Conservation (phyloP, 345 rosid genomes). For the Camelina neglecta region DNA sequence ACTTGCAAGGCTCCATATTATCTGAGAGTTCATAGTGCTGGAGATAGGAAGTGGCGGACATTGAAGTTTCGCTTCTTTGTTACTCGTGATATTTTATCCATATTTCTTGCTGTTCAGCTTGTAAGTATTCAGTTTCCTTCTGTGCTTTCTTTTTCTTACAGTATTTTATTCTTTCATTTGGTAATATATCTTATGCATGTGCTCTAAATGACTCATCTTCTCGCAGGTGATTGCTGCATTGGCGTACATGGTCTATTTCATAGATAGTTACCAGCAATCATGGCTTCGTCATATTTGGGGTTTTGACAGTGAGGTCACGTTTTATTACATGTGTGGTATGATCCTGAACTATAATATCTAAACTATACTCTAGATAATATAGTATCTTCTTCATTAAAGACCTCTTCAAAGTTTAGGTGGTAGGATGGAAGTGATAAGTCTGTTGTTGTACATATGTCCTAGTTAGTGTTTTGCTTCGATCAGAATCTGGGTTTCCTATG, state of each 20-base stretch:
- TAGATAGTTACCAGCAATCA: conserved; percentile 75
- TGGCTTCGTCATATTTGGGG: conserved; percentile 95
- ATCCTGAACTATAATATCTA: conserved; percentile 34
- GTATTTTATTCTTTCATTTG: background rate
- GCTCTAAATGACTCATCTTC: conserved; percentile 20
- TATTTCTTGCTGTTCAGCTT: conserved; percentile 91
- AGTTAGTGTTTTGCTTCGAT: background rate
- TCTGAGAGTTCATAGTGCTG: conserved; percentile 95
- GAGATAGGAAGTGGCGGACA: conserved; percentile 96
- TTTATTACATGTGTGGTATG: conserved; percentile 98
- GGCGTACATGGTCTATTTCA: conserved; percentile 82
- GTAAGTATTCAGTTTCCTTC: conserved; percentile 52
- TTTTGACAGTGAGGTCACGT: conserved; percentile 81
- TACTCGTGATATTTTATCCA: conserved; percentile 89
- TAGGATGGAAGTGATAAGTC: conserved; percentile 5
- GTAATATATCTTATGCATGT: background rate
- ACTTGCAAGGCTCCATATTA: conserved; percentile 99
- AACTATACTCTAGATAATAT: background rate
- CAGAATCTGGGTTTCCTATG: background rate
- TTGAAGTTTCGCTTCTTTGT: conserved; percentile 98
- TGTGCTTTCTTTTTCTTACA: background rate
- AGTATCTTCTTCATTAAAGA: background rate
- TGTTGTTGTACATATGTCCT: conserved; percentile 2
- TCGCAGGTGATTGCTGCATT: conserved; percentile 84
- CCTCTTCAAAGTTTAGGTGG: background rate